Conservation (phyloP, 495 filamentous ascomycete species). For the Neurospora sp. region DNA sequence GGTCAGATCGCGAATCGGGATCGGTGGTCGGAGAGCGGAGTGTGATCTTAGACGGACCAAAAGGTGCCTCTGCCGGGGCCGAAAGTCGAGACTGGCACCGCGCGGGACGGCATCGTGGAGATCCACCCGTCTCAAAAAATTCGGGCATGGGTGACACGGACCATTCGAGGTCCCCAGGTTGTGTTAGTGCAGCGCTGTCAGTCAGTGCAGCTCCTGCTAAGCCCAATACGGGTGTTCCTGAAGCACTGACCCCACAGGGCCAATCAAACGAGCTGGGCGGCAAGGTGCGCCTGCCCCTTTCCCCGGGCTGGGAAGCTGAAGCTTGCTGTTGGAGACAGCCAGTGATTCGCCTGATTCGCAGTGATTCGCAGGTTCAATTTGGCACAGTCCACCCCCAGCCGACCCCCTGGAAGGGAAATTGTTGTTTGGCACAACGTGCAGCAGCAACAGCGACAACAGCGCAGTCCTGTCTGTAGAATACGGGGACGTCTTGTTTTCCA, state of each 20-base stretch:
- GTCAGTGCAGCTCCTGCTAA: slow-evolving; percentile 8
- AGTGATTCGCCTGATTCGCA: background rate
- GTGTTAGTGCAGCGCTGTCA: slow-evolving; percentile 1
- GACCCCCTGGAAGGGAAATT: slow-evolving; percentile 37
- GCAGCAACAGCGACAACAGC: background rate
- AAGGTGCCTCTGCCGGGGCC: background rate
- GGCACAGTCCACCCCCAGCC: slow-evolving; percentile 5
- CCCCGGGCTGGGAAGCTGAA: slow-evolving; percentile 17
- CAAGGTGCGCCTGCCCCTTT: slow-evolving; percentile 31
- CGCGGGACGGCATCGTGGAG: background rate
- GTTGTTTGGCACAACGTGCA: slow-evolving; percentile 30
- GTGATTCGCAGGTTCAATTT: slow-evolving; percentile 1
- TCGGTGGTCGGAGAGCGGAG: background rate
- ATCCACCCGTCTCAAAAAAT: slow-evolving; percentile 1
- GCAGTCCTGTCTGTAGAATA: slow-evolving; percentile 10
- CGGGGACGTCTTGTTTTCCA: slow-evolving; percentile 12
- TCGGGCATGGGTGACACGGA: slow-evolving; percentile 18
- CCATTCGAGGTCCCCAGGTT: slow-evolving; percentile 7
- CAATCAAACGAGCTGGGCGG: slow-evolving; percentile 26
- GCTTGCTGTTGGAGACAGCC: background rate
- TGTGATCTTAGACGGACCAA: background rate
- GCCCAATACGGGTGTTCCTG: slow-evolving; percentile 19
- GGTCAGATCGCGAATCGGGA: background rate
- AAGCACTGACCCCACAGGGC: slow-evolving; percentile 24
- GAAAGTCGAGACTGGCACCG: background rate